Evolutionary conservation across 2,329 filamentous ascomycete species (phyloP).

Genomic region (Escovopsis weberi): DNA sequence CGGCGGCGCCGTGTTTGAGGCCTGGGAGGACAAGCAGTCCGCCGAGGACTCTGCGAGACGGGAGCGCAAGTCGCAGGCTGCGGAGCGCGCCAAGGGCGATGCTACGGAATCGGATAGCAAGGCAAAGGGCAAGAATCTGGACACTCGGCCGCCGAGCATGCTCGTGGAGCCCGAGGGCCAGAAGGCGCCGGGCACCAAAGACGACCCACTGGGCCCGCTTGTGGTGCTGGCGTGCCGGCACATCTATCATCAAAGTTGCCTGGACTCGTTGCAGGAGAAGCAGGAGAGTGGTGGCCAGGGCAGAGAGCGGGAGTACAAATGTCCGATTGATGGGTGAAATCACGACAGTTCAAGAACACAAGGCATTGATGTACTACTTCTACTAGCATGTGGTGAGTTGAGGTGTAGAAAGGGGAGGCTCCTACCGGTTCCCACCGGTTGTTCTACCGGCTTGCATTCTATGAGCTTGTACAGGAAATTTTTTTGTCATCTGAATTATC

Average conservation of each 20-base stretch:
- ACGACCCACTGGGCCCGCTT: conserved; percentile 46
- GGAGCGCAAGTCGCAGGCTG: conserved; percentile 23
- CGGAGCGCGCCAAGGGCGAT: conserved; percentile 24
- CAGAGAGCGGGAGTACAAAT: conserved; percentile 36
- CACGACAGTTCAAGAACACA: not conserved
- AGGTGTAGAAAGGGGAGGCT: no score
- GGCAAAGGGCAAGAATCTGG: conserved; percentile 29
- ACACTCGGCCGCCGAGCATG: conserved; percentile 28
- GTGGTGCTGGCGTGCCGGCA: conserved; percentile 58
- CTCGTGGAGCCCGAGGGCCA: conserved; percentile 15
- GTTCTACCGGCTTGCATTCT: no score
- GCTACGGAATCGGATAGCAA: conserved; percentile 17
- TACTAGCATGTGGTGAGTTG: no score
- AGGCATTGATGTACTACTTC: no score
- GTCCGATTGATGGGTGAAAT: conserved; percentile 40
- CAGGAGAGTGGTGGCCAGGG: conserved; percentile 33
- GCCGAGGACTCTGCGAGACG: conserved; percentile 31
- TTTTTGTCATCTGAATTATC: no score
- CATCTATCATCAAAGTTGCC: conserved; percentile 53
- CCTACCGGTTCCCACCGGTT: no score
- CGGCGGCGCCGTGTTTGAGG: conserved; percentile 57
- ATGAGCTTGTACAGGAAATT: no score
- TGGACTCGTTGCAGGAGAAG: conserved; percentile 48
- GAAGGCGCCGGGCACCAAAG: conserved; percentile 8
- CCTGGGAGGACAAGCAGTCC: conserved; percentile 55